Base-by-base conservation (phyloP, 1,284 basidiomycete genomes). In the Ceratobasidium sp. region DNA sequence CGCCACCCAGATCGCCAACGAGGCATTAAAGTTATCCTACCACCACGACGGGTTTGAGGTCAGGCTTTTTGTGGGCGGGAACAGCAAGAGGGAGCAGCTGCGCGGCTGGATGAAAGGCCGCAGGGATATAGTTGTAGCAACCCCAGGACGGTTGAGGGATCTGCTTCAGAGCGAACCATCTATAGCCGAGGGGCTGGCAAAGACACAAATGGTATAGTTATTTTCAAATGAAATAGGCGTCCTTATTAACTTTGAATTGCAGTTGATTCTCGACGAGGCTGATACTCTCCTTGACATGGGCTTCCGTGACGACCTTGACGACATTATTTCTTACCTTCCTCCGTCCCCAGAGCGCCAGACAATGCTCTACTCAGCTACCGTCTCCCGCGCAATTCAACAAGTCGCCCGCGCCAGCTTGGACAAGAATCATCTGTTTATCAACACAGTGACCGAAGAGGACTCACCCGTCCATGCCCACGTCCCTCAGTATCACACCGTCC, bases 261-360 rank as follows among this genome's bases (percentile, higher is more conserved):
- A 94, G 89, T 86, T 98, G 72, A 86, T 98, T 74, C 85, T 99
- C 67, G 97, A 99, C 79, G 97, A 98, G 82, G 96, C 96, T 11
- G 98, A 99, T 81, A 97, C 94, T 0, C 86, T 98, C 14, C 86
- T 99, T 50, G 96, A 98, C 76, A 94, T 98, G 91, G 97, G 97
- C 76, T 99, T 99, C 89, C 88, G 92, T 9, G 88, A 92, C 55
- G 96, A 98, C 76, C 89, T 99, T 55, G 88, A 94, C 46, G 87
- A 86, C 0, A 96, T 98, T 78, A 83, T 88, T 41, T 78, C 84
- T 1, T 85, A 86, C 76, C 84, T 98, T n/a, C 93, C 94, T 18
- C 82, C 84, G 41, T 80, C 84, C 1, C 86, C 88, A 0, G 81
- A 89, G 72, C 89, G 96, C 23, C 94, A 96, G 80, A 98, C 96